Percentiles rank a stretch among this genome's conserved stretches.
Evolutionary conservation across 1,139 yeast genomes (phyloP).

Genomic region (Saccharomyces pastorianus): DNA sequence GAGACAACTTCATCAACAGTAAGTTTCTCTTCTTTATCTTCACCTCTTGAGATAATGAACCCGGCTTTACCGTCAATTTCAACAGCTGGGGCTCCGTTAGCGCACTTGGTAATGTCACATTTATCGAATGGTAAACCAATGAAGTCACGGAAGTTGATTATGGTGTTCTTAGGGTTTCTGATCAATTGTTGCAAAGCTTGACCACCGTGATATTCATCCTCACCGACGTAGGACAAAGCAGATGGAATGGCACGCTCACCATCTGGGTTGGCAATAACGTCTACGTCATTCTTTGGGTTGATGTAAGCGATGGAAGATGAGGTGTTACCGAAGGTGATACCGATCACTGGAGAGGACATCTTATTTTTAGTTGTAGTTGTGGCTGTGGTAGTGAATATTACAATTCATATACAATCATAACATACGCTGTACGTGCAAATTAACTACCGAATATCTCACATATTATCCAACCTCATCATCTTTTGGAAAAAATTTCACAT

Average conservation of each 20-base stretch:
- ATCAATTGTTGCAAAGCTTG: conserved; percentile 90
- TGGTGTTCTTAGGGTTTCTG: conserved; percentile 82
- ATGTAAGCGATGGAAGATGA: conserved; percentile 84
- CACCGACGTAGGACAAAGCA: conserved; percentile 82
- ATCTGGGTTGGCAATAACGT: conserved; percentile 96
- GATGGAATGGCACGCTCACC: conserved; percentile 98
- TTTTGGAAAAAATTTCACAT: neutral
- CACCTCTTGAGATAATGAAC: conserved; percentile 45
- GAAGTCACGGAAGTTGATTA: conserved; percentile 87
- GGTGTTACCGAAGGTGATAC: conserved; percentile 94
- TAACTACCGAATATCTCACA: neutral
- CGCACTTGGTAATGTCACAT: conserved; percentile 41
- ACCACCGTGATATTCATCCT: conserved; percentile 94
- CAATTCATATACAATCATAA: neutral
- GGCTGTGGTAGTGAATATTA: neutral
- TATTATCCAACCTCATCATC: neutral
- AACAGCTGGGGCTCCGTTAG: conserved; percentile 51
- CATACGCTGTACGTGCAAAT: neutral
- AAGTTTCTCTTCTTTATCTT: conserved; percentile 41
- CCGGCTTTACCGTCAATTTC: conserved; percentile 64
- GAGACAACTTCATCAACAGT: conserved; percentile 70
- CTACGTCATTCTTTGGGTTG: conserved; percentile 79
- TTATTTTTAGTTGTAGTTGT: neutral
- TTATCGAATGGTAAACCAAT: conserved; percentile 68
- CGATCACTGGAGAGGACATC: conserved; percentile 61